These are phyloP conservation scores for Avena eriantha DNA, from an alignment of 176 grass and related monocot genomes.

Conservation along the genomic window DNA sequence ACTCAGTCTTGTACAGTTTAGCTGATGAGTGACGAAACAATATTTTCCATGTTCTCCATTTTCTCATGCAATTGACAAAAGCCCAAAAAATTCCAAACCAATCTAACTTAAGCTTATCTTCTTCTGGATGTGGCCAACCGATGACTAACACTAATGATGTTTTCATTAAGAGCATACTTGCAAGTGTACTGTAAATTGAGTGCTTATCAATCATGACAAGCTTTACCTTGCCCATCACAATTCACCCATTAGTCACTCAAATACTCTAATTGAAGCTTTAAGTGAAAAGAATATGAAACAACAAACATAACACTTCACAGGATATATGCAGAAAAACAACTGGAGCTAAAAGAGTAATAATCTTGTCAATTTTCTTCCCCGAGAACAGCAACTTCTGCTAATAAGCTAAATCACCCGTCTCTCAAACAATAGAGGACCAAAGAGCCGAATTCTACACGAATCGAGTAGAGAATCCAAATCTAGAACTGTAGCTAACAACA, in stretches of 20 bases:
- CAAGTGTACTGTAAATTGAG: conserved; percentile 1
- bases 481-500: neutral
- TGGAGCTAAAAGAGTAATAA: neutral
- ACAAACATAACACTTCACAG: neutral
- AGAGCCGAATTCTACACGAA: conserved; percentile 9
- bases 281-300: neutral
- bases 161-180: neutral
- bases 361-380: neutral
- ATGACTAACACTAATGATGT: neutral
- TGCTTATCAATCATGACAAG: neutral
- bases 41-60: neutral
- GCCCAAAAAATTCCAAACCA: neutral
- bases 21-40: neutral
- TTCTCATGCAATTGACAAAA: neutral
- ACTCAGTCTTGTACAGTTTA: conserved; percentile 3
- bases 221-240: neutral
- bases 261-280: neutral
- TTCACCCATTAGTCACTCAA: neutral
- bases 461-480: neutral
- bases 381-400: neutral
- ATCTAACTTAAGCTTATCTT: neutral
- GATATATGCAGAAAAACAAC: neutral
- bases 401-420: conserved; percentile 7
- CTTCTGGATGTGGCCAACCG: conserved; percentile 25
- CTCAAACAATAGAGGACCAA: neutral